Percentiles rank a stretch among this genome's conserved stretches.
These are phyloP conservation scores for sunflower (Helianthus annuus) DNA, from an alignment of 129 eudicot species.

Conservation along the genomic window DNA sequence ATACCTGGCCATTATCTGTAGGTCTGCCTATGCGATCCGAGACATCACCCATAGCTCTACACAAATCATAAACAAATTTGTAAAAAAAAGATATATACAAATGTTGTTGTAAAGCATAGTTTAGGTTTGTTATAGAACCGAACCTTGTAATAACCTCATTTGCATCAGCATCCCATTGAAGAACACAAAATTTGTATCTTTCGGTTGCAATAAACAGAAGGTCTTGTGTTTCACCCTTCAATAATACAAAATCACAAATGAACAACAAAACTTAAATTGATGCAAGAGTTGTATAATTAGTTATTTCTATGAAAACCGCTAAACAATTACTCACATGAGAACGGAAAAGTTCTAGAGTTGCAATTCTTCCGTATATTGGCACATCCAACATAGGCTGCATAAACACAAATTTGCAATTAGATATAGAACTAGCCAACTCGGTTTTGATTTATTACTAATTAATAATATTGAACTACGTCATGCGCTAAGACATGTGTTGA, in stretches of 20 bases:
- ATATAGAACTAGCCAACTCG: background rate
- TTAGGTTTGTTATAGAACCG: conserved; percentile 18
- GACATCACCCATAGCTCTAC: conserved; percentile 96
- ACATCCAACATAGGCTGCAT: conserved; percentile 90
- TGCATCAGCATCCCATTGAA: conserved; percentile 91
- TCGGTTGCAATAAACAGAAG: conserved; percentile 91
- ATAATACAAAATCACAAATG: conserved; percentile 1
- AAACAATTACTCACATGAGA: conserved; percentile 72
- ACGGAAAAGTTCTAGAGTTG: conserved; percentile 93
- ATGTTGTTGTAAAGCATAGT: background rate
- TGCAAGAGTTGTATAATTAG: background rate
- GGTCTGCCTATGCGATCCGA: conserved; percentile 98
- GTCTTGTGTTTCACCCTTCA: conserved; percentile 96
- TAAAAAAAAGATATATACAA: background rate
- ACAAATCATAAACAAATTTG: conserved; percentile 15
- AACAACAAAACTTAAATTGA: background rate
- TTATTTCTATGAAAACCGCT: background rate
- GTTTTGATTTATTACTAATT: background rate
- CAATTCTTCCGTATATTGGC: conserved; percentile 96
- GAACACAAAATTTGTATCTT: conserved; percentile 91
- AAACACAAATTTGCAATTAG: conserved; percentile 14
- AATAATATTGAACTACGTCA: background rate
- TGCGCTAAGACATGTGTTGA: background rate
- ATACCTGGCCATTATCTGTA: conserved; percentile 95
- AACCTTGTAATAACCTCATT: conserved; percentile 89